phyloP scores from a whole-genome alignment of 2,329 filamentous ascomycete species.

The Talaromyces sp. region DNA sequence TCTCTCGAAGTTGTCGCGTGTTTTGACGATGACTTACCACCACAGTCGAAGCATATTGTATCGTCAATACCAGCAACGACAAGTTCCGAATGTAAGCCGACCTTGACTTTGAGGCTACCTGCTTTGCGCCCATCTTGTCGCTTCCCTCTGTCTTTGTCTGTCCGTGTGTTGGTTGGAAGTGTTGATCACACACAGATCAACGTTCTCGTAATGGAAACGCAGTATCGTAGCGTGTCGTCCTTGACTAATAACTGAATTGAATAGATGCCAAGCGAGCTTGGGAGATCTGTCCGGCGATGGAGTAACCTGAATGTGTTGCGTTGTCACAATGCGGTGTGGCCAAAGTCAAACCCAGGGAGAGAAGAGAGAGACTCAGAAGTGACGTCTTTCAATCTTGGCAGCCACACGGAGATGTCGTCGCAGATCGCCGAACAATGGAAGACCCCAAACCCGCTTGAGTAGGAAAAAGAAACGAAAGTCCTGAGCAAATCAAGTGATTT shows the following conservation, averaged over 20 bases:
- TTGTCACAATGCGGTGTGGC: background rate
- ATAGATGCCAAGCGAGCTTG: background rate
- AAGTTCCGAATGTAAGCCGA: background rate
- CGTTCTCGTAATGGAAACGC: background rate
- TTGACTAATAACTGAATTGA: background rate
- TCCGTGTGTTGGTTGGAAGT: background rate
- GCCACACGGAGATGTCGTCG: background rate
- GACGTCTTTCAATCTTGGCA: conserved; percentile 9
- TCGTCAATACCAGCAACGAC: conserved; percentile 41
- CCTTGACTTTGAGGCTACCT: background rate
- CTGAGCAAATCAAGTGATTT: background rate
- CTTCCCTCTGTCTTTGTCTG: background rate
- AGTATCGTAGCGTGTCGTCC: background rate
- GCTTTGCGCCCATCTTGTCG: background rate
- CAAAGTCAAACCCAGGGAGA: background rate
- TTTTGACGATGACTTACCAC: conserved; percentile 33
- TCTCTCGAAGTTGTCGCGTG: too few relatives aligned
- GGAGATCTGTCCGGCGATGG: background rate
- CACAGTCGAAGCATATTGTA: conserved; percentile 44
- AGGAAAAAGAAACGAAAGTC: background rate
- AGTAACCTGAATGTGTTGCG: background rate
- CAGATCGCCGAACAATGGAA: conserved; percentile 7
- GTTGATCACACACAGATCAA: conserved; percentile 5
- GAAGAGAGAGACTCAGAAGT: background rate
- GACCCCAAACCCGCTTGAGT: background rate